Conservation (phyloP, 306 rosid species). For the Carpinus viminea region DNA sequence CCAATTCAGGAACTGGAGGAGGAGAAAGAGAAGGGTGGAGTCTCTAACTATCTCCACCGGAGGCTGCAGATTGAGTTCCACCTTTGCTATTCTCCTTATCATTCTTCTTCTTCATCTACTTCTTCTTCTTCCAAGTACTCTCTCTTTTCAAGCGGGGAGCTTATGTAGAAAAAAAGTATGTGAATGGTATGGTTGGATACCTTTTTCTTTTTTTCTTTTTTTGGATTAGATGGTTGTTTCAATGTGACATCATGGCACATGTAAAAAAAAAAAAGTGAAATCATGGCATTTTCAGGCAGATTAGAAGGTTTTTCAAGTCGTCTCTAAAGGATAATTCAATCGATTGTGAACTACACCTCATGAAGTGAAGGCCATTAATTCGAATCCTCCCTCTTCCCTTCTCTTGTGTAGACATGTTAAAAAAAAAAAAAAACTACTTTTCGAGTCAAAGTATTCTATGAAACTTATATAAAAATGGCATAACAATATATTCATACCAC, state of each 20-base stretch:
- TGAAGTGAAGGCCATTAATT: too few species aligned
- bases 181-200: background rate
- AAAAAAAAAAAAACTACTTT: too few species aligned
- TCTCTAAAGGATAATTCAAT: too few species aligned
- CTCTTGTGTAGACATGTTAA: too few species aligned
- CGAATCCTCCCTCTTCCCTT: too few species aligned
- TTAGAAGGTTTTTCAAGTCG: background rate
- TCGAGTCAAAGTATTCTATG: too few species aligned
- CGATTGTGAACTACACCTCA: too few species aligned
- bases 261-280: too few species aligned
- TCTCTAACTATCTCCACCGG: slow-evolving; percentile 41
- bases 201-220: background rate
- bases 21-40: slow-evolving; percentile 39
- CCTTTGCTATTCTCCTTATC: slow-evolving; percentile 34
- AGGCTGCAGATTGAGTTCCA: slow-evolving; percentile 77
- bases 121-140: slow-evolving; percentile 26
- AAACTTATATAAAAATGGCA: too few species aligned
- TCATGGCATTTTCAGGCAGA: background rate
- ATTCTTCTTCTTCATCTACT: slow-evolving; percentile 16
- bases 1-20: slow-evolving; percentile 53
- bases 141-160: slow-evolving; percentile 24
- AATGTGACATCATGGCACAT: too few species aligned
- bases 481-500: too few species aligned
- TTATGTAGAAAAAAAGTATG: slow-evolving; percentile 6
- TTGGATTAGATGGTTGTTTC: background rate